Base-by-base conservation (phyloP, 2,329 filamentous ascomycete genomes). In the Diaporthe batatas region DNA sequence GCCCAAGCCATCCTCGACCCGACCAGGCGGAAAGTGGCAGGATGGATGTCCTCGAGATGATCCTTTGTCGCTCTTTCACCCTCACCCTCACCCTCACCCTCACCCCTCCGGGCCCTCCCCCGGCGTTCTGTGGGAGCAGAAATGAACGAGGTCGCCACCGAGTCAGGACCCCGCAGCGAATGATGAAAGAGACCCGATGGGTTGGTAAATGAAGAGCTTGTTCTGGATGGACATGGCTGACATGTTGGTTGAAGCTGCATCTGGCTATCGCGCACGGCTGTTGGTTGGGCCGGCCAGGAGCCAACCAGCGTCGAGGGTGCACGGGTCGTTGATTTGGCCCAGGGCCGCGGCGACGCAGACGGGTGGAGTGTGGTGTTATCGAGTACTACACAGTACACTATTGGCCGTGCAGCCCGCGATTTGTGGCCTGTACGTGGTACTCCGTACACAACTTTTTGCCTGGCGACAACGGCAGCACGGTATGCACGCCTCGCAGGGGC, bases 201-300 rank as follows among this genome's bases (percentile, higher is more conserved):
- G 47, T 14, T 44, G 68, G 55, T 70, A 70, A 70, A 62, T 62
- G 44, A 70, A 51, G 44, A 62, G 54, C 55, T 47, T 53, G 49
- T 51, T 39, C 55, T 62, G 68, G 49, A 70, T 58, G 53, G 55
- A 59, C 53, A 62, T 70, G 55, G 36, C 36, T 39, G 36, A 39
- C 36, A 39, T 39, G 36, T 70, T 70, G 68, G 55, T 70, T 58
- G 54, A 47, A 18, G 68, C 23, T 70, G 55, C 68, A 70, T 70
- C 14, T 49, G 53, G 25, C 36, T 42, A 69, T 57, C 29, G 2
- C 11, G 32, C 62, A 62, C 23, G n/a, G 36, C 44, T 36, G 62
- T 51, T 51, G 62, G 62, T 32, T 25, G 62, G 29, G 23, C 29
- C 62, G 62, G 12, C 25, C 8, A 25, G 25, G 44, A 65, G 44